Conservation (phyloP, 2,329 filamentous ascomycete genomes). For the Xylaria sp. region DNA sequence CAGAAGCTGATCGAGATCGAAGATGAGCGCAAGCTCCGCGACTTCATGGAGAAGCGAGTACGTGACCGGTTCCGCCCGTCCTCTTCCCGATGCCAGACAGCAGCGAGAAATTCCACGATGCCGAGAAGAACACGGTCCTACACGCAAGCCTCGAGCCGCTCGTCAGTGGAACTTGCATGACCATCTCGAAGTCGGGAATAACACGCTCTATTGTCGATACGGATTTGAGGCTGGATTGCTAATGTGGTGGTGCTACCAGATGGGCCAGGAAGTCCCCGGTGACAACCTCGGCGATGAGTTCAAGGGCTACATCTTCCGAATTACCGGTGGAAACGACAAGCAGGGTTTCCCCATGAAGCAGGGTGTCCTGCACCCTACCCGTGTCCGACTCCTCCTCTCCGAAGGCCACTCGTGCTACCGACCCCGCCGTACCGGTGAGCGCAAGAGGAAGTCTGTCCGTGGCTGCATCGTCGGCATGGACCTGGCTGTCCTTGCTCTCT, state of each 20-base stretch:
- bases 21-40: constrained; percentile 98
- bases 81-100: constrained; percentile 32
- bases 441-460: constrained; percentile 99
- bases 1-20: constrained; percentile 99
- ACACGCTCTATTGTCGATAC: neutral
- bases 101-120: constrained; percentile 18
- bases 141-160: constrained; percentile 47
- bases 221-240: constrained; percentile 44
- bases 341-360: constrained; percentile 99
- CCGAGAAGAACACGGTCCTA: constrained; percentile 14
- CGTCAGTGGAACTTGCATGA: constrained; percentile 10
- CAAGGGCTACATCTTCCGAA: constrained; percentile 99
- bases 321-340: constrained; percentile 99
- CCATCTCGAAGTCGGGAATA: constrained; percentile 22
- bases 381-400: constrained; percentile 95
- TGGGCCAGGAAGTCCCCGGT: constrained; percentile 91
- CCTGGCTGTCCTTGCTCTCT: constrained; percentile 91
- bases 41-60: constrained; percentile 99
- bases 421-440: constrained; percentile 95
- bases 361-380: constrained; percentile 98
- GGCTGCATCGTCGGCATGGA: constrained; percentile 99
- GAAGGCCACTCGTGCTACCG: constrained; percentile 99
- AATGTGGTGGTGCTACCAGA: constrained; percentile 59
- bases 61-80: constrained; percentile 51
- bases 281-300: constrained; percentile 98